These are phyloP conservation scores for Tulasnella sp. DNA, from an alignment of 768 basidiomycete genomes.

Conservation along the genomic window DNA sequence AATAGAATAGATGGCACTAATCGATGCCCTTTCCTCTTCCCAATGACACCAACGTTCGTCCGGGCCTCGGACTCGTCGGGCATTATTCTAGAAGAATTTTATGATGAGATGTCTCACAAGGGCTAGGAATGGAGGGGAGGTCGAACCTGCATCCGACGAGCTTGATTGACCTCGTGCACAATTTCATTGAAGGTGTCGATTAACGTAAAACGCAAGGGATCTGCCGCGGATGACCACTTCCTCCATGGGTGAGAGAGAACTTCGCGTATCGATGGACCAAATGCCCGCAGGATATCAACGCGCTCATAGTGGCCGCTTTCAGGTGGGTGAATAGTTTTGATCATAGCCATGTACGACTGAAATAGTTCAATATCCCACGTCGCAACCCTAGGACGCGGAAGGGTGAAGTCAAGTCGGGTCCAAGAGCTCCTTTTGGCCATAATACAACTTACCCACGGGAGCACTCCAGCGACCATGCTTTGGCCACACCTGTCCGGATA, in stretches of 20 bases:
- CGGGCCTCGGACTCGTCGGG: neutral
- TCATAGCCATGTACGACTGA: neutral
- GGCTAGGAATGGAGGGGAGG: neutral
- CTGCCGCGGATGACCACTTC: neutral
- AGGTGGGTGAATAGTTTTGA: neutral
- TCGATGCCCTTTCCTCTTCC: neutral
- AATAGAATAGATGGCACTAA: neutral
- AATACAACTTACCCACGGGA: no score
- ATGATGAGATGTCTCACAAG: neutral
- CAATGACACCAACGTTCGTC: neutral
- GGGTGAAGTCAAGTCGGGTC: neutral
- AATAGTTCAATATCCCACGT: accelerated
- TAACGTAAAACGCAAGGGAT: neutral
- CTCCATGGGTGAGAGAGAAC: neutral
- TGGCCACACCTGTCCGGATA: neutral
- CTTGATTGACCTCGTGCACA: neutral
- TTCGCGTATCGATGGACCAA: neutral
- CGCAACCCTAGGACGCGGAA: neutral
- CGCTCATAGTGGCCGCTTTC: neutral
- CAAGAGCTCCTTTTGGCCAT: no score
- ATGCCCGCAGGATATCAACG: neutral
- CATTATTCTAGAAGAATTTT: neutral
- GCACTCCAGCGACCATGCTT: no score
- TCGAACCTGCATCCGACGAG: neutral
- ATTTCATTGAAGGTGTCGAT: neutral